Conservation (phyloP, 2,329 filamentous ascomycete genomes). For the Xylaria sp. region DNA sequence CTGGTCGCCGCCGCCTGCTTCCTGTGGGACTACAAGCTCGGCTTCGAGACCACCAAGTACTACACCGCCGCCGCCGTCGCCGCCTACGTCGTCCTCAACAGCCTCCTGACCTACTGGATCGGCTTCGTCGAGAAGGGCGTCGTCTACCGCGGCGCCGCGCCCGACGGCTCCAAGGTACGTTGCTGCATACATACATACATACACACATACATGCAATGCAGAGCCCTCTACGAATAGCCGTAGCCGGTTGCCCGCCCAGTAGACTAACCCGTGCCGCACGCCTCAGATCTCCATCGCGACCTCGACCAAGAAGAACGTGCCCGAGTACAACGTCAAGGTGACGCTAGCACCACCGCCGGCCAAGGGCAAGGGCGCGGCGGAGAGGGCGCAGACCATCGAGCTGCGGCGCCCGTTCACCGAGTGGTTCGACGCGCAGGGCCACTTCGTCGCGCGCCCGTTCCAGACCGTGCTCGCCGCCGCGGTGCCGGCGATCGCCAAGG, state of each 20-base stretch:
- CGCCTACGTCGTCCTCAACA: conserved; percentile 79
- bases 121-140: conserved; percentile 79
- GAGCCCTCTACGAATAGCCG: not conserved
- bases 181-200: not conserved
- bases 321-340: conserved; percentile 77
- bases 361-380: no score
- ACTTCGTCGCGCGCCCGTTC: conserved; percentile 75
- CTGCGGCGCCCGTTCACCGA: conserved; percentile 68
- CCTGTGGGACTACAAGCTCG: conserved; percentile 86
- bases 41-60: conserved; percentile 82
- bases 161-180: conserved; percentile 53
- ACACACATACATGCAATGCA: no score
- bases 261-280: no score
- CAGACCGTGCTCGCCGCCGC: conserved; percentile 75
- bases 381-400: conserved; percentile 49
- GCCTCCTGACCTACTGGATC: conserved; percentile 78
- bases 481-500: conserved; percentile 65
- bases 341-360: conserved; percentile 54
- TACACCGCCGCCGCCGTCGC: conserved; percentile 80
- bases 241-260: not conserved
- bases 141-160: conserved; percentile 74
- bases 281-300: conserved; percentile 75
- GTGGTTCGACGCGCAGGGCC: conserved; percentile 76
- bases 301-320: conserved; percentile 75
- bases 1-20: conserved; percentile 81